Conservation (phyloP, 257 asterid genomes). For the Eustoma russellianum region DNA sequence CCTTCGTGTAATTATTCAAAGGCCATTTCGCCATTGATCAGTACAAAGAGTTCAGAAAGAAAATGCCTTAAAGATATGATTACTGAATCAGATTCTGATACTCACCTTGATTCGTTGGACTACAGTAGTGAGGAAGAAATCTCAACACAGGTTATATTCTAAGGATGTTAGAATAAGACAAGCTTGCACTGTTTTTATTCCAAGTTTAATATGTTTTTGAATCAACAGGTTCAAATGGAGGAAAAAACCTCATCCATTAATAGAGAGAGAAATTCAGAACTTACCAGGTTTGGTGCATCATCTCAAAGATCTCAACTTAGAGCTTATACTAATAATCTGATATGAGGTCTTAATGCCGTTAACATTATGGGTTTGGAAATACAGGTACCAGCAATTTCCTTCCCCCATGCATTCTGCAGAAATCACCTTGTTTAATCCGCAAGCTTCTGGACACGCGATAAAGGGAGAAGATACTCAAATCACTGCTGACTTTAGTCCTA, state of each 20-base stretch:
- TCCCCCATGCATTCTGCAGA: conserved; percentile 15
- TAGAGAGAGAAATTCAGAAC: too few species aligned
- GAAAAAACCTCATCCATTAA: too few species aligned
- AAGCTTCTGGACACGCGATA: conserved; percentile 11
- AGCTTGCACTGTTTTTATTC: too few species aligned
- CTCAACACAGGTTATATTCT: conserved; percentile 35
- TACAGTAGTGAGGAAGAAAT: conserved; percentile 32
- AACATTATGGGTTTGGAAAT: not conserved
- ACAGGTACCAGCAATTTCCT: conserved; percentile 29
- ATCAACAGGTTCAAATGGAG: too few species aligned
- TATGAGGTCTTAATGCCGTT: too few species aligned
- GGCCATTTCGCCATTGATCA: conserved; percentile 17
- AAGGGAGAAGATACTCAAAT: conserved; percentile 16
- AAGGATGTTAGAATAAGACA: not conserved
- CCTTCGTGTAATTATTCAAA: conserved; percentile 12
- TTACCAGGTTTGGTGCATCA: too few species aligned
- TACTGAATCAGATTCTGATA: conserved; percentile 55
- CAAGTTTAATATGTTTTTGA: too few species aligned
- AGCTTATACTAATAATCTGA: too few species aligned
- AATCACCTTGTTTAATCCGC: conserved; percentile 20
- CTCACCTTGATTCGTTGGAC: conserved; percentile 30
- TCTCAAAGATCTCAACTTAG: too few species aligned
- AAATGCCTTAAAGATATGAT: conserved; percentile 72
- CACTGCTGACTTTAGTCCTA: conserved; percentile 27
- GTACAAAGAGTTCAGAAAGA: conserved; percentile 27